Percentiles rank a stretch among this genome's conserved stretches.
phyloP scores from a whole-genome alignment of 169 alveolate genomes.

The Cryptosporidium xiaoi region DNA sequence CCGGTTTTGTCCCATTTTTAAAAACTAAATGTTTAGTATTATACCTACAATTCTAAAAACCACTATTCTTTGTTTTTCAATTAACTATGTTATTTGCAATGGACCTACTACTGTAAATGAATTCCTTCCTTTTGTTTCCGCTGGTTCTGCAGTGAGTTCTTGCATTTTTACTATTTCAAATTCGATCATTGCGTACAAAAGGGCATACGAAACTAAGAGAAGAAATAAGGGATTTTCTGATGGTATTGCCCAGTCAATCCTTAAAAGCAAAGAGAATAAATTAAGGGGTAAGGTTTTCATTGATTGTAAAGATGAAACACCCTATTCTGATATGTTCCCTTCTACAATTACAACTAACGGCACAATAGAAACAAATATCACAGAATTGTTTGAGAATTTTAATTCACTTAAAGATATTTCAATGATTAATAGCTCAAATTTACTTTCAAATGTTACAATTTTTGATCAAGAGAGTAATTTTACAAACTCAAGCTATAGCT shows the following conservation, averaged over 20 bases:
- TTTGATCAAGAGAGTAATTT: too few species aligned
- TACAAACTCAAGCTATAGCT: too few species aligned
- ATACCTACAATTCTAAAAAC: neutral
- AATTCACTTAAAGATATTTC: neutral
- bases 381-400: neutral
- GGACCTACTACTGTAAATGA: slow-evolving; percentile 14
- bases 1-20: too few species aligned
- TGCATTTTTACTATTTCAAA: slow-evolving; percentile 22
- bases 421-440: slow-evolving; percentile 12
- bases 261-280: slow-evolving; percentile 10
- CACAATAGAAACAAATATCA: neutral
- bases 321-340: neutral
- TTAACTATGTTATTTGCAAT: neutral
- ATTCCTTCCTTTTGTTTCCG: slow-evolving; percentile 40
- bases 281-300: slow-evolving; percentile 4
- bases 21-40: too few species aligned
- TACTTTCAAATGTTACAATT: too few species aligned
- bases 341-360: neutral
- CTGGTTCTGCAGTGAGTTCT: slow-evolving; percentile 32
- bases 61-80: slow-evolving; percentile 3
- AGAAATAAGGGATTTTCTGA: slow-evolving; percentile 24
- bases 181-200: neutral
- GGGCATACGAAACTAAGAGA: neutral
- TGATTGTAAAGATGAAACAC: neutral
- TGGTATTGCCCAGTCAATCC: slow-evolving; percentile 15